phyloP scores from a whole-genome alignment of 176 grass and related monocot genomes.

The Raddia guianensis region DNA sequence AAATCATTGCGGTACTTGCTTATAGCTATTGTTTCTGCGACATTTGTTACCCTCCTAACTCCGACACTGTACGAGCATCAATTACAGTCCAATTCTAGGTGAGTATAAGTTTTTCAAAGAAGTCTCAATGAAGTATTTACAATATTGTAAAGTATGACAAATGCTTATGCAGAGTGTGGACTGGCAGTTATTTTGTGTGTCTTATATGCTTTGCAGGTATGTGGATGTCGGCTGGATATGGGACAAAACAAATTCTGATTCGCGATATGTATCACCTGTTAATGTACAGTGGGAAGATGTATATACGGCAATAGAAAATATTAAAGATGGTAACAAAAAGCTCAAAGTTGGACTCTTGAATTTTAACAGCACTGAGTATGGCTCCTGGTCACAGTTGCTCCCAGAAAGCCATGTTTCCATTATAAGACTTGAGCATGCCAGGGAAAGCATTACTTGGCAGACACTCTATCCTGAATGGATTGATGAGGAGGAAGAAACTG shows the following conservation, averaged over 20 bases:
- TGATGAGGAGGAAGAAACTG: constrained; percentile 78
- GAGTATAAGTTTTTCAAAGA: constrained; percentile 21
- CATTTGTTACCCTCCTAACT: constrained; percentile 75
- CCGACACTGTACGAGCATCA: constrained; percentile 66
- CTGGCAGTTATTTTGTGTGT: neutral
- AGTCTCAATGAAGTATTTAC: constrained; percentile 10
- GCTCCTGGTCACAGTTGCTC: constrained; percentile 57
- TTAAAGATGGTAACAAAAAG: constrained; percentile 2
- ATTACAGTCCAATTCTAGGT: constrained; percentile 59
- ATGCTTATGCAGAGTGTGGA: neutral
- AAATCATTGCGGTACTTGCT: constrained; percentile 65
- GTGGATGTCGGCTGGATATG: constrained; percentile 88
- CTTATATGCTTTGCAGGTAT: constrained; percentile 54
- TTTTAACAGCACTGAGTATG: constrained; percentile 78
- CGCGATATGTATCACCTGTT: constrained; percentile 62
- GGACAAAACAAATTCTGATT: constrained; percentile 62
- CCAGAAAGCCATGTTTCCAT: constrained; percentile 54
- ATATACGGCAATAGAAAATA: constrained; percentile 46
- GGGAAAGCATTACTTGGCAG: constrained; percentile 69
- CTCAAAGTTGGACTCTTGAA: constrained; percentile 81
- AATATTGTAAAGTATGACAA: neutral
- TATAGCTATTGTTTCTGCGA: constrained; percentile 64
- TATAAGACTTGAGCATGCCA: constrained; percentile 67
- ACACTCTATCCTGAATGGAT: constrained; percentile 93
- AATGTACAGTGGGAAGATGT: constrained; percentile 66